Percentiles rank a stretch among this genome's conserved stretches.
Conservation (phyloP, 2,329 filamentous ascomycete species). For the Hypoxylon rubiginosum region DNA sequence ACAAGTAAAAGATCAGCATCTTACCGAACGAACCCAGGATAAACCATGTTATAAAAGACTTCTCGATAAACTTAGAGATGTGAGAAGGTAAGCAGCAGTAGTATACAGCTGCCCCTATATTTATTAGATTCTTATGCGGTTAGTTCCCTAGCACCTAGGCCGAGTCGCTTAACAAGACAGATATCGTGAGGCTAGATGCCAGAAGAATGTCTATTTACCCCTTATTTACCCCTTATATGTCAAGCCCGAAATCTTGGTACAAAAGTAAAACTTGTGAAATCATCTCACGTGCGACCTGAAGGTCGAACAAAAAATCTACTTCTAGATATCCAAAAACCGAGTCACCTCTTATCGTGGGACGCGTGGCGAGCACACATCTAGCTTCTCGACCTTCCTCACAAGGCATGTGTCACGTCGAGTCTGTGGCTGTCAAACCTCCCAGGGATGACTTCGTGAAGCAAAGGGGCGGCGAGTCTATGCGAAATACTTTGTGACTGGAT, state of each 20-base stretch:
- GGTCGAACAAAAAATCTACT: too few species aligned
- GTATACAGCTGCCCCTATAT: too few species aligned
- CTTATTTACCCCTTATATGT: neutral
- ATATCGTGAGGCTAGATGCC: too few species aligned
- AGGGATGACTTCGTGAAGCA: neutral
- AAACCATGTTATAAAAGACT: neutral
- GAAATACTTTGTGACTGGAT: too few species aligned
- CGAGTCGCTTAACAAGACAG: too few species aligned
- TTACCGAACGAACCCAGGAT: neutral
- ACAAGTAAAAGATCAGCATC: neutral
- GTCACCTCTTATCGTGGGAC: neutral
- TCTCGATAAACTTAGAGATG: neutral
- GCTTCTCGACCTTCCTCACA: neutral
- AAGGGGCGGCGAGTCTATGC: neutral
- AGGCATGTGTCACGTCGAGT: neutral
- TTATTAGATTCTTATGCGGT: too few species aligned
- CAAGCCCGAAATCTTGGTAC: neutral
- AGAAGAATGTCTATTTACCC: too few species aligned
- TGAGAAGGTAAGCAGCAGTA: too few species aligned
- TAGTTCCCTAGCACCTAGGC: too few species aligned
- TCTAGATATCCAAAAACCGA: neutral
- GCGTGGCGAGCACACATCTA: too few species aligned
- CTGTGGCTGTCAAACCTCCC: neutral
- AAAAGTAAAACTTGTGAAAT: neutral
- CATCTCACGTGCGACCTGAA: neutral